Conservation (phyloP, 2,329 filamentous ascomycete species). For the Microsporum ferrugineum region DNA sequence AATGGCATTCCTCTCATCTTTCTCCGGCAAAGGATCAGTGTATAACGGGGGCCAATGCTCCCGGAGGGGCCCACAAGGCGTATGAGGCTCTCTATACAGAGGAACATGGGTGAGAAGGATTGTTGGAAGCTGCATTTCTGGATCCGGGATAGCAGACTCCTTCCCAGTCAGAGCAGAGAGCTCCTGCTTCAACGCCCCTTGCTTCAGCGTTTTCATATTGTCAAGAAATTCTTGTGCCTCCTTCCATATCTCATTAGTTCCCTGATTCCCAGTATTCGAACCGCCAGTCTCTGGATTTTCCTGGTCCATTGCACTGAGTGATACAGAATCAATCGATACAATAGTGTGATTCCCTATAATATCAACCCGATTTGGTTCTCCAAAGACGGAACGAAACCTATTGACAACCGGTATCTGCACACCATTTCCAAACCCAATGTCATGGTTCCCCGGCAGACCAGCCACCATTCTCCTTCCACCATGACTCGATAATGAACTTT, state of each 20-base stretch:
- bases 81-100: constrained; percentile 67
- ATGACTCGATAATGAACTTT: constrained; percentile 46
- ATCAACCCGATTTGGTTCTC: constrained; percentile 80
- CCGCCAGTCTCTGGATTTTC: constrained; percentile 40
- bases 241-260: constrained; percentile 55
- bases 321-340: constrained; percentile 81
- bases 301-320: constrained; percentile 63
- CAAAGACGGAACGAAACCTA: constrained; percentile 79
- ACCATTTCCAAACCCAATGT: constrained; percentile 78
- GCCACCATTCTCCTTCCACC: constrained; percentile 67
- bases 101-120: constrained; percentile 87
- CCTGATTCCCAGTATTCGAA: constrained; percentile 34
- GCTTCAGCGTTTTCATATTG: constrained; percentile 52
- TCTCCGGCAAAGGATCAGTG: constrained; percentile 44
- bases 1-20: constrained; percentile 67
- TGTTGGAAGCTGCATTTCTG: constrained; percentile 57
- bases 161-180: constrained; percentile 54
- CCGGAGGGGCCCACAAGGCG: constrained; percentile 74
- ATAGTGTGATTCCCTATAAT: constrained; percentile 91
- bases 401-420: constrained; percentile 70
- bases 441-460: constrained; percentile 86
- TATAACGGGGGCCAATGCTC: constrained; percentile 69
- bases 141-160: constrained; percentile 40
- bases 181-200: constrained; percentile 57
- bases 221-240: constrained; percentile 68